Conservation (phyloP, 2,329 filamentous ascomycete genomes). For the Nemania bipapillata region DNA sequence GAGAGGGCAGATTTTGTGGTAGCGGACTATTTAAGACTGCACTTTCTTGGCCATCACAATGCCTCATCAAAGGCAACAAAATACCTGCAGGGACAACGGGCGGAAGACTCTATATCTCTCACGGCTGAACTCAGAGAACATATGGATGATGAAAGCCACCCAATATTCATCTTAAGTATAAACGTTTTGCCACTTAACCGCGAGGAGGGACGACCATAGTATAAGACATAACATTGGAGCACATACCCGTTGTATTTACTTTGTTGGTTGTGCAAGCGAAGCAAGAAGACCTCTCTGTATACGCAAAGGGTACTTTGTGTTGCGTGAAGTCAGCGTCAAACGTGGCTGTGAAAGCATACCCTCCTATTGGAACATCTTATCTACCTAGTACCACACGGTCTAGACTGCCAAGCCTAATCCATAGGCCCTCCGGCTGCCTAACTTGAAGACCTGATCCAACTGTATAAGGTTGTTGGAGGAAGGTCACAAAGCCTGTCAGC, state of each 20-base stretch:
- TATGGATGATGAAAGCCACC: neutral
- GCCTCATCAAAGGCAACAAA: neutral
- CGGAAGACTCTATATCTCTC: neutral
- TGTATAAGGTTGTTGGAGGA: too few species aligned
- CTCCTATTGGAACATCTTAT: too few species aligned
- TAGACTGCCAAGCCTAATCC: too few species aligned
- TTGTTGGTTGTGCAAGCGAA: neutral
- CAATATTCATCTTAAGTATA: neutral
- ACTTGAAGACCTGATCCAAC: too few species aligned
- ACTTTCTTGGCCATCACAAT: neutral
- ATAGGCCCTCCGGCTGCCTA: too few species aligned
- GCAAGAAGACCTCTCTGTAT: too few species aligned
- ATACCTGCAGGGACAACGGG: neutral
- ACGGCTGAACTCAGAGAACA: constrained; percentile 5
- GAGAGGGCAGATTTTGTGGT: constrained; percentile 19
- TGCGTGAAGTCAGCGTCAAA: too few species aligned
- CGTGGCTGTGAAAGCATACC: too few species aligned
- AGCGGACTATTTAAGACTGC: constrained; percentile 2
- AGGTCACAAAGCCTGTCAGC: too few species aligned
- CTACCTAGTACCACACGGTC: too few species aligned
- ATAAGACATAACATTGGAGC: neutral
- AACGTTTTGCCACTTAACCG: neutral
- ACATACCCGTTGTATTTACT: neutral
- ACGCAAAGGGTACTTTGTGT: too few species aligned
- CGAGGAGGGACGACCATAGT: neutral